Conservation (phyloP, 306 rosid genomes). For the Lotus japonicus region DNA sequence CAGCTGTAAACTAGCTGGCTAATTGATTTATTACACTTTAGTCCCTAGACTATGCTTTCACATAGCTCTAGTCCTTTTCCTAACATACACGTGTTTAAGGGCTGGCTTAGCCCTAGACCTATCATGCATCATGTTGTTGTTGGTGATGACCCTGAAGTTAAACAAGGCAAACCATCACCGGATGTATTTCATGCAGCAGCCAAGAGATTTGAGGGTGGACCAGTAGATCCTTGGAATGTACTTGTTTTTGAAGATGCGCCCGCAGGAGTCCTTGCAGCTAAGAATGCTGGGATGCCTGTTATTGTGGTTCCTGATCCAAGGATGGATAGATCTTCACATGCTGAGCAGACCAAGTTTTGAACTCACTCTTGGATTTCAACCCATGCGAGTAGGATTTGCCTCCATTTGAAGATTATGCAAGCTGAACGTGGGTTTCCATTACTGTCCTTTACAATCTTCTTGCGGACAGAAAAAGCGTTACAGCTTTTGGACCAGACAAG, state of each 20-base stretch:
- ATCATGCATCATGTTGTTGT: slow-evolving; percentile 82
- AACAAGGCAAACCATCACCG: slow-evolving; percentile 90
- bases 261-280: slow-evolving; percentile 86
- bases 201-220: slow-evolving; percentile 86
- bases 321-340: slow-evolving; percentile 60
- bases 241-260: slow-evolving; percentile 98
- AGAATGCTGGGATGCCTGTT: slow-evolving; percentile 80
- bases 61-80: too few species aligned
- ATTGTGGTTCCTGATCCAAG: slow-evolving; percentile 94
- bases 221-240: slow-evolving; percentile 45
- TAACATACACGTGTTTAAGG: too few species aligned
- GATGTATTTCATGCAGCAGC: slow-evolving; percentile 86
- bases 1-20: too few species aligned
- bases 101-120: too few species aligned
- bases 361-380: slow-evolving; percentile 70
- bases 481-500: too few species aligned
- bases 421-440: slow-evolving; percentile 20
- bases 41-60: too few species aligned
- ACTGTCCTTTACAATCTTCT: too few species aligned
- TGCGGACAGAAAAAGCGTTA: too few species aligned
- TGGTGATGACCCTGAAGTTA: slow-evolving; percentile 96
- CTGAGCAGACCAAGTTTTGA: slow-evolving; percentile 70
- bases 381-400: slow-evolving; percentile 84
- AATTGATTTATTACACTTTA: too few species aligned
- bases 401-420: slow-evolving; percentile 55